Evolutionary conservation across 1,139 yeast genomes (phyloP).

Genomic region (Blastobotrys proliferans): DNA sequence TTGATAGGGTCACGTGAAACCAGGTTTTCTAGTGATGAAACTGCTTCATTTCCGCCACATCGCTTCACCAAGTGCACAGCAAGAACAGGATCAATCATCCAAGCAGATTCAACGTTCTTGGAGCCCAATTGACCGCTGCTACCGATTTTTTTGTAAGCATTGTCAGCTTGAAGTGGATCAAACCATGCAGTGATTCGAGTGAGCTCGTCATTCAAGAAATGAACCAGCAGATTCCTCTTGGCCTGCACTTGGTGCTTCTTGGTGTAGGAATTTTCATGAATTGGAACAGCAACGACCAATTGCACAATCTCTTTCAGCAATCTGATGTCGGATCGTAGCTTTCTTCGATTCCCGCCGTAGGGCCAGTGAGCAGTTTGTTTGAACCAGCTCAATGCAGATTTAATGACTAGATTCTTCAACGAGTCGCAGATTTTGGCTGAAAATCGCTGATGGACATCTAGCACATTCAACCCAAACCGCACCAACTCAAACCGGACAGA

Average conservation of each 20-base stretch:
- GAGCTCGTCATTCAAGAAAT: conserved; percentile 74
- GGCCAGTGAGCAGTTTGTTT: conserved; percentile 63
- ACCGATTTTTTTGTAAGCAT: conserved; percentile 25
- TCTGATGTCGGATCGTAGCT: conserved; percentile 64
- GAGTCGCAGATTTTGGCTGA: conserved; percentile 37
- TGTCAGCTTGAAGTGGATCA: conserved; percentile 55
- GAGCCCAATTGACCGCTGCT: conserved; percentile 16
- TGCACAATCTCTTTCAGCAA: conserved; percentile 39
- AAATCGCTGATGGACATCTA: conserved; percentile 47
- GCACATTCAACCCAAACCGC: conserved; percentile 61
- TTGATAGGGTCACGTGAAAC: conserved; percentile 55
- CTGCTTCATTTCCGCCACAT: conserved; percentile 38
- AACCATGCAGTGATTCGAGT: conserved; percentile 74
- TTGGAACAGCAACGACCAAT: conserved; percentile 16
- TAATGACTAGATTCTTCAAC: conserved; percentile 52
- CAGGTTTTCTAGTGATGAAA: conserved; percentile 45
- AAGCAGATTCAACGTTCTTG: conserved; percentile 48
- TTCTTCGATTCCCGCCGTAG: conserved; percentile 74
- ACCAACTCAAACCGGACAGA: conserved; percentile 70
- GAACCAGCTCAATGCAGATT: conserved; percentile 80
- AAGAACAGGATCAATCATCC: conserved; percentile 62
- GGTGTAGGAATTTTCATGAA: conserved; percentile 6
- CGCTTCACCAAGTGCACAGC: conserved; percentile 71
- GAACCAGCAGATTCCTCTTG: conserved; percentile 50
- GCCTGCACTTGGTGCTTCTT: conserved; percentile 21